A percentile compares a stretch with the other conserved stretches of the same genome.
phyloP scores from a whole-genome alignment of 2,329 filamentous ascomycete genomes.

The Geosmithia flava region DNA sequence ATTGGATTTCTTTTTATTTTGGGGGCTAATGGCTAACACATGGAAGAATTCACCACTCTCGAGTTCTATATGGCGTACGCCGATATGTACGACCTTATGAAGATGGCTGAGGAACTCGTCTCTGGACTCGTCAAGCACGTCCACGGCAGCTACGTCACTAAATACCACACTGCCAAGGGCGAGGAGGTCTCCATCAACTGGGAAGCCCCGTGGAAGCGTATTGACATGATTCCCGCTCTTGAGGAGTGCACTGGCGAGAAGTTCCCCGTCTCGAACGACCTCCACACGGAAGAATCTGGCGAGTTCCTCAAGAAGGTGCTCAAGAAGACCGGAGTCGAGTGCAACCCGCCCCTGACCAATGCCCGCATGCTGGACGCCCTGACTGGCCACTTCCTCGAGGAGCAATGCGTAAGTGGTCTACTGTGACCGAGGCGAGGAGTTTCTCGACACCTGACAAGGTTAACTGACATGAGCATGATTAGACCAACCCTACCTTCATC shows the following conservation, averaged over 20 bases:
- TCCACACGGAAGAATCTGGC: constrained; percentile 83
- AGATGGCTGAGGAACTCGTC: constrained; percentile 86
- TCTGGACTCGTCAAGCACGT: constrained; percentile 80
- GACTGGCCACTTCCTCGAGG: constrained; percentile 88
- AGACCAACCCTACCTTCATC: constrained; percentile 61
- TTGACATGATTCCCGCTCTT: constrained; percentile 82
- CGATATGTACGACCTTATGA: constrained; percentile 72
- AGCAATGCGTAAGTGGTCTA: constrained; percentile 49
- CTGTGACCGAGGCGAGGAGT: neutral
- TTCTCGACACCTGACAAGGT: neutral
- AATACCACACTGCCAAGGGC: constrained; percentile 75
- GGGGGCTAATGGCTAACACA: constrained; percentile 3
- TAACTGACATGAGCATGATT: neutral
- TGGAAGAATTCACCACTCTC: constrained; percentile 81
- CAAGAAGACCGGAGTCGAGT: constrained; percentile 84
- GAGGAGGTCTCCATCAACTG: constrained; percentile 90
- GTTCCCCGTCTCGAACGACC: constrained; percentile 79
- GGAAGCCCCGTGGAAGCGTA: constrained; percentile 83
- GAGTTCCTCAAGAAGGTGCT: constrained; percentile 75
- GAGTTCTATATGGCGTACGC: constrained; percentile 96
- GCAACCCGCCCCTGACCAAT: constrained; percentile 81
- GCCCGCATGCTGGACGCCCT: constrained; percentile 94
- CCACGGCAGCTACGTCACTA: constrained; percentile 74
- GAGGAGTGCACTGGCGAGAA: constrained; percentile 86
- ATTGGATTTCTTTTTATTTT: neutral